Evolutionary conservation across 768 basidiomycete species (phyloP), one percentile per base, ranked within the genome.

Genomic region (Auriculariales sp.): DNA sequence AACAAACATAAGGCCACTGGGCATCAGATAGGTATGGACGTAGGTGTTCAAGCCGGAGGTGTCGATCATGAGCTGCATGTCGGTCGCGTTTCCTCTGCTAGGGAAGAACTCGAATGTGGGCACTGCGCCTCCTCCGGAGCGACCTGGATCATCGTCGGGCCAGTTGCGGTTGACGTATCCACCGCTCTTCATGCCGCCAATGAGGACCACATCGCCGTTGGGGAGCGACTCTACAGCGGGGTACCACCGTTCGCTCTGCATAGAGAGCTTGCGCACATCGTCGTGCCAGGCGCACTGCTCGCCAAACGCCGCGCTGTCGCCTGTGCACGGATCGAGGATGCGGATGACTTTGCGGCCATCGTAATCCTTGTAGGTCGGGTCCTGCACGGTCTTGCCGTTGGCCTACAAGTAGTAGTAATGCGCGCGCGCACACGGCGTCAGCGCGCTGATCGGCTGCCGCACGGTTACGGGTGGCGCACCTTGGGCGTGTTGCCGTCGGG

Each of bases 51-150:
- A 69, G 33, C 86, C 86, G 19, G 79, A 82, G 0, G 85, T 84
- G 14, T 71, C 64, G 52, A 73, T 65, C 69, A 88, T 70, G 68
- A 89, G 87, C 6, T 75, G 62, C 74, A 82, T 80, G 25, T 68
- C 62, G 2, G 74, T 73, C 10, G 64, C 58, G 19, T 42, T 50
- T 12, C 73, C 71, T 3, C 75, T 68, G 12, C 62, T 56, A 27
- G 90, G 90, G 65, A 72, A 92, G 62, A 89, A 86, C 66, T 91
- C 89, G 59, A 74, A 84, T 0, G 85, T 85, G 24, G 84, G 83
- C 56, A 92, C 83, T 10, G 86, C 82, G 10, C 75, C 83, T 30
- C 79, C 79, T 44, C 82, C 83, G 56, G 78, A 72, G 27, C 58
- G 66, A 1, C 63, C 63, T 2, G 83, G 85, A 54, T 88, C 81